Evolutionary conservation across 306 rosid genomes (phyloP).

Genomic region (Prinsepia uniflora): DNA sequence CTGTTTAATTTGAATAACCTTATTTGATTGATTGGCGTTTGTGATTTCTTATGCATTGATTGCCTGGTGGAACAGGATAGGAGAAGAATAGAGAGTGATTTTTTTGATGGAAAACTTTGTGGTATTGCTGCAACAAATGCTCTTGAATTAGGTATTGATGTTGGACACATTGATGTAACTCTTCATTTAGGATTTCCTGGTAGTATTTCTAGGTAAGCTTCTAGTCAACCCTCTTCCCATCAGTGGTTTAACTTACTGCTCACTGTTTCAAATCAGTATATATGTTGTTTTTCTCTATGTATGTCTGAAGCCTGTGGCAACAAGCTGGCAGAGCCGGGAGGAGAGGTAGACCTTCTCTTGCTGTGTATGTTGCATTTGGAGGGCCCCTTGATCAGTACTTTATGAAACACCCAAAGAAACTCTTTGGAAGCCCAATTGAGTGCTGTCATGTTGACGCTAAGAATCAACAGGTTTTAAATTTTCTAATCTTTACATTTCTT

Average conservation of each 20-base stretch:
- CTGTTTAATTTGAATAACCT: conserved; percentile 15
- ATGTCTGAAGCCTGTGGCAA: conserved; percentile 77
- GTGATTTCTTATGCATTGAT: conserved; percentile 15
- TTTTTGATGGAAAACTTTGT: conserved; percentile 78
- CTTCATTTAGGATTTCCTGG: conserved; percentile 99
- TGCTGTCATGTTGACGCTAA: conserved; percentile 83
- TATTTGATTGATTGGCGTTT: conserved; percentile 13
- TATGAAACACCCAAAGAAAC: conserved; percentile 70
- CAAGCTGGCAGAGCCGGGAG: conserved; percentile 98
- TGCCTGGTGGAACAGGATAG: conserved; percentile 57
- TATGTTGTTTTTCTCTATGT: not conserved
- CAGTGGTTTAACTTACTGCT: conserved; percentile 6
- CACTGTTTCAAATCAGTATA: conserved; percentile 17
- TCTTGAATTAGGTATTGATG: conserved; percentile 97
- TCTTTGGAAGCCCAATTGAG: conserved; percentile 85
- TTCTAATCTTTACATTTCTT: conserved; percentile 18
- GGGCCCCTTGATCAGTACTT: conserved; percentile 96
- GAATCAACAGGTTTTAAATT: conserved; percentile 67
- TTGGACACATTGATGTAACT: conserved; percentile 89
- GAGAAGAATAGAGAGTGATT: conserved; percentile 79
- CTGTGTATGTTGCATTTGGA: conserved; percentile 84
- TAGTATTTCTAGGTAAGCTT: conserved; percentile 72
- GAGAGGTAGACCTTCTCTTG: conserved; percentile 82
- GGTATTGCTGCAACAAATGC: conserved; percentile 99
- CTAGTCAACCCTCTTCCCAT: conserved; percentile 10